Conservation (phyloP, 2,329 filamentous ascomycete genomes). For the Alternaria panax region DNA sequence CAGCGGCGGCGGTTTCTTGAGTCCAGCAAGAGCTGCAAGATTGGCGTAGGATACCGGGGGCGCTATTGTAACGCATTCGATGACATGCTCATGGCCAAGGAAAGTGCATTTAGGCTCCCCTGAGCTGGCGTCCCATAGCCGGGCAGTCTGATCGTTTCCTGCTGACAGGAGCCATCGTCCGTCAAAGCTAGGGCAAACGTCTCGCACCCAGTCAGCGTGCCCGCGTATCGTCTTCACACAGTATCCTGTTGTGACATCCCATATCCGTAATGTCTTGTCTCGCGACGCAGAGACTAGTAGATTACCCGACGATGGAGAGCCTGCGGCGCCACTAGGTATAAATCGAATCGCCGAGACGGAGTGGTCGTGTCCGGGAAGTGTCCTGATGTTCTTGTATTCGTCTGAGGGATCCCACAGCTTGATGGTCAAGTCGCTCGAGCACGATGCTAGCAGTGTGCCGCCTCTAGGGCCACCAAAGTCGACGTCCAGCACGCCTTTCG, state of each 20-base stretch:
- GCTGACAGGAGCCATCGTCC: conserved; percentile 83
- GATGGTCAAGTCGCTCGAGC: conserved; percentile 88
- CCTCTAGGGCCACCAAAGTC: conserved; percentile 89
- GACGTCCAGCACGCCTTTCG: conserved; percentile 84
- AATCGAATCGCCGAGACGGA: conserved; percentile 89
- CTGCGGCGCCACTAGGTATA: conserved; percentile 81
- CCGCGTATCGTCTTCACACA: conserved; percentile 89
- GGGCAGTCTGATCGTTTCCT: conserved; percentile 80
- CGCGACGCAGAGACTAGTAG: conserved; percentile 85
- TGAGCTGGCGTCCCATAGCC: conserved; percentile 83
- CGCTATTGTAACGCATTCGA: conserved; percentile 87
- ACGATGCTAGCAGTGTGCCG: conserved; percentile 80
- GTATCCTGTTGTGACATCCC: conserved; percentile 93
- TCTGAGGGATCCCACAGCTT: conserved; percentile 93
- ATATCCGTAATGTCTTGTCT: conserved; percentile 85
- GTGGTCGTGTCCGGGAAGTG: conserved; percentile 89
- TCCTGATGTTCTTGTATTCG: conserved; percentile 94
- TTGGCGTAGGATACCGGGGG: conserved; percentile 80
- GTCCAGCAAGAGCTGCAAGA: conserved; percentile 76
- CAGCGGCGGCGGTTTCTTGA: conserved; percentile 80
- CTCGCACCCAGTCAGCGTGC: conserved; percentile 89
- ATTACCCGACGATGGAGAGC: conserved; percentile 80
- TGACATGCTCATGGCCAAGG: conserved; percentile 83
- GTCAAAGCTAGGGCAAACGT: conserved; percentile 82
- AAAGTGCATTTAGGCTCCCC: conserved; percentile 80